These are phyloP conservation scores for Zygoascus meyerae DNA, from an alignment of 1,139 yeast genomes.

Conservation along the genomic window DNA sequence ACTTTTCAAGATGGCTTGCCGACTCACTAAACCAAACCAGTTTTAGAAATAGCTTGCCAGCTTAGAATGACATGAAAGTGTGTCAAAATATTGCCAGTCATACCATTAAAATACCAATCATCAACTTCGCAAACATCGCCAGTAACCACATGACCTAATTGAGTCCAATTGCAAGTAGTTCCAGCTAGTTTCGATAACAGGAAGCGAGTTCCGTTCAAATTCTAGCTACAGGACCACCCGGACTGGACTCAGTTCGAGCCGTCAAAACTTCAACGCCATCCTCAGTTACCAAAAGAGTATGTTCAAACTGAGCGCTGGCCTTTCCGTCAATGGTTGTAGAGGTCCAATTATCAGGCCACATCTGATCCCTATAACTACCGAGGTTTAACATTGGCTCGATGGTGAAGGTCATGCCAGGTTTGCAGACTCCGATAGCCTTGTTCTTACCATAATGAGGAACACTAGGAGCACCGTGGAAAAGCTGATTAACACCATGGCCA, in stretches of 20 bases:
- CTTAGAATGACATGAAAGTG: no score
- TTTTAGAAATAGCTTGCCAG: no score
- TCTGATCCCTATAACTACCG: slow-evolving; percentile 74
- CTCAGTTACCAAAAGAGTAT: slow-evolving; percentile 86
- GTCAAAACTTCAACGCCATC: slow-evolving; percentile 90
- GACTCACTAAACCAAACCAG: no score
- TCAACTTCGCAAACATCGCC: no score
- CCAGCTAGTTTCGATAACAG: no score
- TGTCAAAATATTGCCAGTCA: no score
- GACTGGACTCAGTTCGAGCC: slow-evolving; percentile 69
- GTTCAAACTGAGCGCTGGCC: slow-evolving; percentile 88
- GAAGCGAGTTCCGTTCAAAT: slow-evolving; percentile 23
- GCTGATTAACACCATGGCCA: slow-evolving; percentile 88
- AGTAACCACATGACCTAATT: no score
- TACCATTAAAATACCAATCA: no score
- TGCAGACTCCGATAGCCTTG: slow-evolving; percentile 89
- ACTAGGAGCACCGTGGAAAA: slow-evolving; percentile 90
- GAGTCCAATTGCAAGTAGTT: no score
- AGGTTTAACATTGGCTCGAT: slow-evolving; percentile 96
- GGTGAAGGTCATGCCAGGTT: slow-evolving; percentile 95
- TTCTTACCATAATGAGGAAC: slow-evolving; percentile 91
- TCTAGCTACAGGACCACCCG: slow-evolving; percentile 81
- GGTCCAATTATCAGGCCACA: slow-evolving; percentile 99
- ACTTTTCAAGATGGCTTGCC: no score
- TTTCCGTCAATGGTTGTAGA: slow-evolving; percentile 84